Evolutionary conservation across 768 basidiomycete species (phyloP).

Genomic region (Suillus lakei): DNA sequence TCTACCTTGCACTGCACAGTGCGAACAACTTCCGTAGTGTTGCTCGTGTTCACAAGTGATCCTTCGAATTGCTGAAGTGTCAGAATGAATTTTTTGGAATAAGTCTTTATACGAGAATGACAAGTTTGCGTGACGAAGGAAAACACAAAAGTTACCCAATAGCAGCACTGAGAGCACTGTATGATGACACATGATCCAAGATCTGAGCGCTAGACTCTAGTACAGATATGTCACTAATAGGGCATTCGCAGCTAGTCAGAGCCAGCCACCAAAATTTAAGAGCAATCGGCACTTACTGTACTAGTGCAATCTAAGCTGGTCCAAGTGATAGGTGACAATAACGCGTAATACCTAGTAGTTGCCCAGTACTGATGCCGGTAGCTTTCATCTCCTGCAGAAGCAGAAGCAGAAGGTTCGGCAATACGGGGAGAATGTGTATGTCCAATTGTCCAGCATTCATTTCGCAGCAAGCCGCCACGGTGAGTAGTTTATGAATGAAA

Average conservation of each 20-base stretch:
- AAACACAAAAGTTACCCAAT: neutral
- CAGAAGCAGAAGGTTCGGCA: neutral
- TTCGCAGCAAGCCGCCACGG: neutral
- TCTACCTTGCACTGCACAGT: neutral
- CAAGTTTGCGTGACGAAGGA: slow-evolving; percentile 35
- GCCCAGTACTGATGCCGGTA: neutral
- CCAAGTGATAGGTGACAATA: neutral
- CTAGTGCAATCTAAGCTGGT: neutral
- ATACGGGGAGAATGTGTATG: neutral
- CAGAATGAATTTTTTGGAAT: neutral
- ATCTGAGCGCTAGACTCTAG: neutral
- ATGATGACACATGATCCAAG: neutral
- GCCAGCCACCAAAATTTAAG: neutral
- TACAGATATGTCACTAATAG: neutral
- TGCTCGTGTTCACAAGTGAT: neutral
- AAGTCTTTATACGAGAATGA: neutral
- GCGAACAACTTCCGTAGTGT: neutral
- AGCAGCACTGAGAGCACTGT: neutral
- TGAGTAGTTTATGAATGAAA: neutral
- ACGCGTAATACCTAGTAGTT: neutral
- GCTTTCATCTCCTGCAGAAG: neutral
- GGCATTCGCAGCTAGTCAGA: neutral
- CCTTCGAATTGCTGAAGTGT: neutral
- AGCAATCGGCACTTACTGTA: neutral
- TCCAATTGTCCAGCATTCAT: neutral